Conservation (phyloP, 2,329 filamentous ascomycete genomes). For the Westerdykella sp. region DNA sequence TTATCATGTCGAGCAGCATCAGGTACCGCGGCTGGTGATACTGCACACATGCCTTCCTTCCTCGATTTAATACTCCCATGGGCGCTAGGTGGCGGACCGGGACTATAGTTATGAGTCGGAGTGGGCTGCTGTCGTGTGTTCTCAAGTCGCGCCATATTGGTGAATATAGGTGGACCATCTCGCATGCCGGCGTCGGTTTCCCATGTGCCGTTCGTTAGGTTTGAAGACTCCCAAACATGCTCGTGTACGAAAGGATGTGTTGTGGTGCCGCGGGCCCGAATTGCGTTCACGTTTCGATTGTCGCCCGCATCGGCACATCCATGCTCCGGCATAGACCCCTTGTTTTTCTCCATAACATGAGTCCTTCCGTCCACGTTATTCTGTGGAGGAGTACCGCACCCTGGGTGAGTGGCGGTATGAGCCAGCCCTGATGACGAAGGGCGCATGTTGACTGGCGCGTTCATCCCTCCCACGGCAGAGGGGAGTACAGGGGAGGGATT, state of each 20-base stretch:
- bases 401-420: constrained; percentile 9
- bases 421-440: constrained; percentile 21
- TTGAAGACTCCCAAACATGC: neutral
- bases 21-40: constrained; percentile 1
- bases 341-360: no score
- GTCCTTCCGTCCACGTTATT: no score
- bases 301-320: no score
- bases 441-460: constrained; percentile 9
- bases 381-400: no score
- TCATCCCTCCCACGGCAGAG: constrained; percentile 10
- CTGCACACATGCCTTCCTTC: constrained; percentile 19
- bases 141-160: constrained; percentile 10
- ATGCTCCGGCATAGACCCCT: no score
- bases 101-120: constrained; percentile 10
- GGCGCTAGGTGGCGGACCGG: constrained; percentile 12
- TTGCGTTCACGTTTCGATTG: no score
- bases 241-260: constrained; percentile 15
- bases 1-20: neutral
- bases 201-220: constrained; percentile 1
- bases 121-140: constrained; percentile 1
- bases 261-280: constrained; percentile 3
- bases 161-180: constrained; percentile 15
- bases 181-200: constrained; percentile 19
- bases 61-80: constrained; percentile 16
- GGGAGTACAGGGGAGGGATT: constrained; percentile 3